Base-by-base conservation (phyloP, 352 stramenopile species). In the Pythium vanterpoolii region DNA sequence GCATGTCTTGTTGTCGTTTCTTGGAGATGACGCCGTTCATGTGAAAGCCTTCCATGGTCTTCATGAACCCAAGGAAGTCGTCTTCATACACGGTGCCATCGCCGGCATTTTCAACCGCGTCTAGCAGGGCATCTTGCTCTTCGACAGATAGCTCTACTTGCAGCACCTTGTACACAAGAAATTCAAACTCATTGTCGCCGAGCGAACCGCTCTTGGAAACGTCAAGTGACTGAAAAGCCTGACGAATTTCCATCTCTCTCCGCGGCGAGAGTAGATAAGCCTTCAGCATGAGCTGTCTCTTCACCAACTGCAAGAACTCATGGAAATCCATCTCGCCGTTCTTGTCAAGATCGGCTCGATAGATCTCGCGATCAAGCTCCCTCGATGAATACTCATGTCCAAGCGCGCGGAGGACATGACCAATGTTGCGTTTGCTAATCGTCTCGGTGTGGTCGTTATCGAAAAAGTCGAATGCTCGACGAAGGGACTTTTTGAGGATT, bases 41-140 rank as follows among this genome's bases (percentile, higher is more conserved):
- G 44, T 87, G 67, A 9, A 86, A 77, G 11, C 64, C 59, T 30
- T 91, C 77, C 49, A 92, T 69, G 1, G 79, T 66, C 62, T 83
- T 84, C 64, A 93, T 87, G 53, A 93, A 93, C 16, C 56, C 49
- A 34, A 88, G 87, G 21, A 93, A 90, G 44, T 89, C 79, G 5
- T 86, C 71, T 59, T 86, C 74, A 30, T 80, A 83, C 31, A 93
- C 83, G 10, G 60, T 66, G 6, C 81, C 80, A 50, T 90, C 80
- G 4, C 72, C 72, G 34, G 83, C 83, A 21, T 62, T 74, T 36
- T 90, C 80, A 0, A 89, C 72, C 39, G 87, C 86, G 63, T 90
- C 83, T 8, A 90, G 56, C 34, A 93, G 57, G 13, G 80, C 77
- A 46, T 85, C 71, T 43, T 89, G 80, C 46, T 93, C 80, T 56